phyloP scores from a whole-genome alignment of 345 rosid genomes.

The Lepidium africanum region DNA sequence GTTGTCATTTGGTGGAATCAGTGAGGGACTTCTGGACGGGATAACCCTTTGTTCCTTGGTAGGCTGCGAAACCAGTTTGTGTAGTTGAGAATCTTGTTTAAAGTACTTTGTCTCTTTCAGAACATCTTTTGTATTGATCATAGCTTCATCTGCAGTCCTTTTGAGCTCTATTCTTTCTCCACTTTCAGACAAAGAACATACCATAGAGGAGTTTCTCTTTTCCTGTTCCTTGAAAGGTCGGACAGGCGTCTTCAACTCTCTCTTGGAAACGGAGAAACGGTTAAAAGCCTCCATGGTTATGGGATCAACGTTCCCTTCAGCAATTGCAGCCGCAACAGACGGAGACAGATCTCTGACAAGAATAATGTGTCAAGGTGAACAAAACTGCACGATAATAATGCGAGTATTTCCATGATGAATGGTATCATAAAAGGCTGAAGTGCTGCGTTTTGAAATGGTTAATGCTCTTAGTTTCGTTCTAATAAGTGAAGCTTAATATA shows the following conservation, averaged over 20 bases:
- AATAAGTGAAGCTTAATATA: slow-evolving; percentile 21
- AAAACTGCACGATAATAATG: background rate
- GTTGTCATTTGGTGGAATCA: slow-evolving; percentile 48
- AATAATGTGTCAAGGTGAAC: slow-evolving; percentile 16
- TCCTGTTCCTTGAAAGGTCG: slow-evolving; percentile 23
- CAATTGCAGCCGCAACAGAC: slow-evolving; percentile 67
- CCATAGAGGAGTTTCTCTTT: slow-evolving; percentile 23
- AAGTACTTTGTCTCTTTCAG: slow-evolving; percentile 29
- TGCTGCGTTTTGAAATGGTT: background rate
- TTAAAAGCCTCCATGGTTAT: slow-evolving; percentile 61
- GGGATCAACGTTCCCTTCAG: slow-evolving; percentile 69
- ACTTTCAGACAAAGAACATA: slow-evolving; percentile 22
- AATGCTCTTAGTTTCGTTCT: background rate
- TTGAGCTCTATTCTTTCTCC: slow-evolving; percentile 23
- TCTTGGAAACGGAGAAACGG: slow-evolving; percentile 20
- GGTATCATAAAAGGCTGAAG: background rate
- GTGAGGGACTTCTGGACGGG: slow-evolving; percentile 11
- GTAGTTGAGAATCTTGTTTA: slow-evolving; percentile 42
- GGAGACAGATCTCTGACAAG: slow-evolving; percentile 58
- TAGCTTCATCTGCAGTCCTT: slow-evolving; percentile 16
- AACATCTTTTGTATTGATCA: slow-evolving; percentile 14
- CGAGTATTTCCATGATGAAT: background rate
- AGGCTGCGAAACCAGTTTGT: slow-evolving; percentile 35
- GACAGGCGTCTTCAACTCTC: slow-evolving; percentile 9
- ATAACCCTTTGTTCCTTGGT: background rate